Evolutionary conservation across 768 basidiomycete species (phyloP).

Genomic region (Mycena galopus): DNA sequence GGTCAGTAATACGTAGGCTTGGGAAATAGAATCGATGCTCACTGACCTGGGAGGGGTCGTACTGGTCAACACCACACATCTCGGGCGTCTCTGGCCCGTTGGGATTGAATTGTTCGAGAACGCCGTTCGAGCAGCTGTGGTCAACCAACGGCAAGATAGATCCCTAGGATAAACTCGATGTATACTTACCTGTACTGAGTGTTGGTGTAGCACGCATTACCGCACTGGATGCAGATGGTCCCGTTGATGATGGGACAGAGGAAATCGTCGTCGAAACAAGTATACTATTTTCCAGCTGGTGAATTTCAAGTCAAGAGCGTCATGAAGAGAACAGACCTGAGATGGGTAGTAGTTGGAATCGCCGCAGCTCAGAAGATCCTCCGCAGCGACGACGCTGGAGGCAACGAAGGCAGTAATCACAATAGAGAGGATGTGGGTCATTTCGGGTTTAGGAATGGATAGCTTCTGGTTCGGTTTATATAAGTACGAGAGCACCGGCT

Average conservation of each 20-base stretch:
- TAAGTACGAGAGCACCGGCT: no score
- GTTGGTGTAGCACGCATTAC: neutral
- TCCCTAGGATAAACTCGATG: neutral
- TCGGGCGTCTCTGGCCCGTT: neutral
- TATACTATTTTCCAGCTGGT: neutral
- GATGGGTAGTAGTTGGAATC: neutral
- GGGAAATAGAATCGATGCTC: neutral
- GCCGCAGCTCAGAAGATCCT: neutral
- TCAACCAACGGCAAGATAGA: neutral
- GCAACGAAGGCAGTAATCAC: neutral
- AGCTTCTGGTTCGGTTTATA: no score
- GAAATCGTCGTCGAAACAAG: neutral
- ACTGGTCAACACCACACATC: neutral
- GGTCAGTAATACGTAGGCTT: neutral
- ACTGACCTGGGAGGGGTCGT: conserved; percentile 1
- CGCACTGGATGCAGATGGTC: neutral
- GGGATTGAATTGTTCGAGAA: neutral
- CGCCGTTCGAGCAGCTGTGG: neutral
- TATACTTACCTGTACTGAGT: neutral
- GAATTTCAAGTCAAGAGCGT: neutral
- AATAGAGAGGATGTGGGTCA: neutral
- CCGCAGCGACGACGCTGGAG: neutral
- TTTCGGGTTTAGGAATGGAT: neutral
- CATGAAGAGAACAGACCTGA: neutral
- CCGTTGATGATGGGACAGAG: neutral